Base-by-base conservation (phyloP, 1,284 basidiomycete genomes). In the Heliocybe sulcata region DNA sequence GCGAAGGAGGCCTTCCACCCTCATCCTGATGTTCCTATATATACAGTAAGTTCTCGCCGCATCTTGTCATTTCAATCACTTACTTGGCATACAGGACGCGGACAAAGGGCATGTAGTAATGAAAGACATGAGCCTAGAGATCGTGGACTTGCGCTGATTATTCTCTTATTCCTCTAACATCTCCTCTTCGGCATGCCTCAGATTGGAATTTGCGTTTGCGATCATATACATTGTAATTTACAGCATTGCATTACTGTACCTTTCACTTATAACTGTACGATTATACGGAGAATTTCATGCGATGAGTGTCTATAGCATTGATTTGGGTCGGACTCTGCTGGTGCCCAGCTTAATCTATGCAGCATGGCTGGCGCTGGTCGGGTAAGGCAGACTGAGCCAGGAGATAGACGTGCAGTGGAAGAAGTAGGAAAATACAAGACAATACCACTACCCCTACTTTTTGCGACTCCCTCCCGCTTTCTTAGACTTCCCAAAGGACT, bases 61-160 rank as follows among this genome's bases (percentile, higher is more conserved):
- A 54, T 23, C 8, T 45, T 45, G 22, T 23, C 20, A 14, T 27
- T 10, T 16, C n/a, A 3, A 22, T 26, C n/a, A 51, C 2, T 48
- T 47, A 26, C 47, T 49, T 47, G 14, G 0, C 31, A 12, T 45
- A 20, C 55, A 88, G 86, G 84, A 90, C 60, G 84, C 85, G 35
- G 87, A 91, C 66, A 87, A 84, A 65, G 84, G 85, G 3, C 88
- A 91, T 68, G 87, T 90, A n/a, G 81, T 83, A 64, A 84, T 87
- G 79, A 82, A 77, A 62, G 85, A 89, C 56, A 66, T 80, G 45
- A 67, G 79, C 2, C 68, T 91, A 55, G 87, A 90, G 68, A 88
- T 88, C 56, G 83, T 87, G 19, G 88, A 91, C 67, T 65, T 90
- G 55, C 81, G 87, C 49, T 75, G 61, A 67, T n/a, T 25, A 29